Evolutionary conservation across 345 rosid genomes (phyloP).

Genomic region (Litchi chinensis): DNA sequence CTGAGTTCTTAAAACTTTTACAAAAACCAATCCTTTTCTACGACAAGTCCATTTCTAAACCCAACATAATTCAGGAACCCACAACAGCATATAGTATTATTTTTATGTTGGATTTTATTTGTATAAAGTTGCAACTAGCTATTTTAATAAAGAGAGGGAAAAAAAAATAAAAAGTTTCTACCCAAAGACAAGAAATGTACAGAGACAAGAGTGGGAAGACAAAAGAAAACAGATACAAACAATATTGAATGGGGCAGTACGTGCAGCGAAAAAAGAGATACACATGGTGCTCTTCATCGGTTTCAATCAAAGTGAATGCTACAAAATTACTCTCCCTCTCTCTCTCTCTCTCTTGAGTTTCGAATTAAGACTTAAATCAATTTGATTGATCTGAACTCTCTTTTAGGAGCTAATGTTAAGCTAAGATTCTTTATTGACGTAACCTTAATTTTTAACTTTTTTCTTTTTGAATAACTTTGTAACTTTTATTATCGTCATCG

Average conservation of each 20-base stretch:
- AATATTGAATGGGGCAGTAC: constrained; percentile 19
- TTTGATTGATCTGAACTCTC: no score
- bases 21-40: constrained; percentile 18
- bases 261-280: constrained; percentile 14
- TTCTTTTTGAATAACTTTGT: no score
- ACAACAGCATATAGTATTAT: constrained; percentile 12
- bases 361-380: no score
- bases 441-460: no score
- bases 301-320: constrained; percentile 23
- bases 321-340: background rate
- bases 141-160: background rate
- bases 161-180: constrained; percentile 7
- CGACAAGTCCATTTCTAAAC: constrained; percentile 26
- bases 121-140: background rate
- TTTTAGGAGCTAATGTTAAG: no score
- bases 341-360: background rate
- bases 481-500: no score
- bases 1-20: background rate
- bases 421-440: no score
- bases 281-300: constrained; percentile 24
- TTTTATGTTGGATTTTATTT: no score
- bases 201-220: constrained; percentile 34
- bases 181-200: constrained; percentile 16
- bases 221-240: constrained; percentile 19
- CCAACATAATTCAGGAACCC: constrained; percentile 15